These are phyloP conservation scores for Thymus quinquecostatus DNA, from an alignment of 257 asterid species.

Conservation along the genomic window DNA sequence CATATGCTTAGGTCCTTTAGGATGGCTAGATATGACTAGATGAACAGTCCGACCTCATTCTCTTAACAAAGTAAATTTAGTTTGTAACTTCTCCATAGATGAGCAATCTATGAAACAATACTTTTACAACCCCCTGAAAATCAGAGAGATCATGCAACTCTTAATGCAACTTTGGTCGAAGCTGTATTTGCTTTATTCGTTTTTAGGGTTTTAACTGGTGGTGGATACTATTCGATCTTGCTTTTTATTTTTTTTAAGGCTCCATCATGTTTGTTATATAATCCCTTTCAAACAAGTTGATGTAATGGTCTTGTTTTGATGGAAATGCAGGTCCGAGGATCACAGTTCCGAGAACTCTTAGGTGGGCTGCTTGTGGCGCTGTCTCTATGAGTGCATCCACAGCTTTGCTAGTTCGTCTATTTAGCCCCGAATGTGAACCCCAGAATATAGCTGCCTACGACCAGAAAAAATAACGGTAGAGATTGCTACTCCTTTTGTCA, in stretches of 20 bases:
- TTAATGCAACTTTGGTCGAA: background rate
- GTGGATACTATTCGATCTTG: background rate
- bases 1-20: background rate
- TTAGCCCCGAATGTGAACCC: conserved; percentile 90
- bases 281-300: background rate
- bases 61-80: background rate
- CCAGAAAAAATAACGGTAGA: conserved; percentile 40
- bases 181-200: background rate
- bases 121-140: background rate
- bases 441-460: conserved; percentile 86
- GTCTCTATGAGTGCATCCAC: conserved; percentile 60
- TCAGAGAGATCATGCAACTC: background rate
- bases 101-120: background rate
- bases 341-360: conserved; percentile 70
- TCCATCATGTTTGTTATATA: background rate
- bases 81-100: background rate
- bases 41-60: background rate
- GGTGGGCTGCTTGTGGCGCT: conserved; percentile 91
- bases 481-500: background rate
- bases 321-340: conserved; percentile 77
- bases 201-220: background rate
- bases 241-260: background rate
- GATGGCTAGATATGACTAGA: background rate
- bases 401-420: conserved; percentile 73
- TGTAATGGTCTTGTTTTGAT: conserved; percentile 21